Conservation (phyloP, 495 filamentous ascomycete genomes). For the Paragyromitra xinjiangensis region DNA sequence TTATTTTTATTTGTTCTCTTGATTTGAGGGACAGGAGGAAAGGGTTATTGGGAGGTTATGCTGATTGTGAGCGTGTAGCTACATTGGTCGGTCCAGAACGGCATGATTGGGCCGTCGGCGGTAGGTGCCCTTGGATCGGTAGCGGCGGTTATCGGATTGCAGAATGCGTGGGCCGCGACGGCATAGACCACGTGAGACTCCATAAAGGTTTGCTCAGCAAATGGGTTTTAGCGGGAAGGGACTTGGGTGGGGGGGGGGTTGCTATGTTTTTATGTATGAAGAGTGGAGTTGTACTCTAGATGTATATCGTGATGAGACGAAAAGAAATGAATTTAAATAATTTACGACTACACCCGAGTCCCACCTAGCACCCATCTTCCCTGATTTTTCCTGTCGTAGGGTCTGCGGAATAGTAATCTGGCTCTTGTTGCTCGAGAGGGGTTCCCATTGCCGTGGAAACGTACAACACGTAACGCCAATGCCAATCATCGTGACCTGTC, state of each 20-base stretch:
- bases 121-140: conserved; percentile 73
- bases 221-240: not conserved
- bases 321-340: conserved; percentile 34
- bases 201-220: not conserved
- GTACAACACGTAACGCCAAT: not conserved
- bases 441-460: conserved; percentile 2
- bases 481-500: conserved; percentile 19
- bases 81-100: conserved; percentile 83
- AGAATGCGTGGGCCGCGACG: conserved; percentile 66
- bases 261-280: conserved; percentile 31
- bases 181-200: conserved; percentile 5
- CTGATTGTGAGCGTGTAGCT: conserved; percentile 59
- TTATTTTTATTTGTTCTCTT: not conserved
- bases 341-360: conserved; percentile 8
- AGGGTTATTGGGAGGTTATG: conserved; percentile 14
- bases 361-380: not conserved
- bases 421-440: not conserved
- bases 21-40: not conserved
- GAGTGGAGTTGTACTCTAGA: conserved; percentile 39
- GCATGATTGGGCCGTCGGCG: conserved; percentile 66
- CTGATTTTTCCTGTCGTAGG: not conserved
- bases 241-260: not conserved
- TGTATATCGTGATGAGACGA: conserved; percentile 44
- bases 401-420: not conserved
- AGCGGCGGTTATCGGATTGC: conserved; percentile 72